Base-by-base conservation (phyloP, 805 yeast species). In the Vanderwaltozyma yarrowii region DNA sequence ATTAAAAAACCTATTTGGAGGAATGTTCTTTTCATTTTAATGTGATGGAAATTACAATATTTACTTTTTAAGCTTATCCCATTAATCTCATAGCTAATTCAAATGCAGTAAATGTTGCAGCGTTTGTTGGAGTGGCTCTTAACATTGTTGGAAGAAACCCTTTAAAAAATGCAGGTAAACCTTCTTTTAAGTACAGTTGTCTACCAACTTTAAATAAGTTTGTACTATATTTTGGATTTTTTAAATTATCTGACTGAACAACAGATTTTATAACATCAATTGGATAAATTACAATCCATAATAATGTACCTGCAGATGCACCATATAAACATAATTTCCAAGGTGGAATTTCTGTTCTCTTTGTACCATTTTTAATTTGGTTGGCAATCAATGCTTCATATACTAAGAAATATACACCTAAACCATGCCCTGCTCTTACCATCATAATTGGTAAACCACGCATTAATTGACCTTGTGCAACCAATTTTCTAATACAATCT, bases 121-220 rank as follows among this genome's bases (percentile, higher is more conserved):
- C 99, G 58, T 92, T 94, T 3, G 94, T 98, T 1, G 98, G 98
- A 3, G 95, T 95, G 35, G 99, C 97, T 64, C 99, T 80, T 46
- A 92, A 66, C 45, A 92, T 75, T 0, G 97, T 88, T 28, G 98
- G 96, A 15, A 76, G 62, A 56, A 94, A 88, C 2, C 99, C 99
- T 62, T 80, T 80, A 64, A 84, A 83, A 54, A 92, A 82, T 0
- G 95, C 95, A 45, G 68, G 68, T 19, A 76, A 41, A 20, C 97
- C 96, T 37, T 69, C 67, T n/a, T 69, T 66, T 35, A 57, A 60
- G 52, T 58, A 70, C 17, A 85, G 69, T 40, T 70, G 67, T 40
- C 58, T 68, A 14, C 74, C 64, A 20, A 86, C 94, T 41, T 73
- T 73, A n/a, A 70, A 25, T 10, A 31, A 5, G 1, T 21, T 23